Conservation (phyloP, 192 early-diverging fungal species). For the Podila horticola region DNA sequence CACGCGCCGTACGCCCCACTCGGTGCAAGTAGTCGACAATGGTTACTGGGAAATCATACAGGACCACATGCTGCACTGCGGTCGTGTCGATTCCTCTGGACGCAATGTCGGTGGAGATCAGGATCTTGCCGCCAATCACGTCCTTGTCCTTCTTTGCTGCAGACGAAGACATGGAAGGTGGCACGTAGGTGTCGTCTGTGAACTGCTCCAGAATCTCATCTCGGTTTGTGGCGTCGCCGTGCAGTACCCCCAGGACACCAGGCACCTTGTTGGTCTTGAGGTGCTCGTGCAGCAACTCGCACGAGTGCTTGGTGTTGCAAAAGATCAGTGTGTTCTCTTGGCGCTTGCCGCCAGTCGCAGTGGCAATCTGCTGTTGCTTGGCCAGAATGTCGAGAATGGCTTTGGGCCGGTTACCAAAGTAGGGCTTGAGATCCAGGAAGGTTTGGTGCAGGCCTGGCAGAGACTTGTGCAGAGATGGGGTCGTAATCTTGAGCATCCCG, state of each 20-base stretch:
- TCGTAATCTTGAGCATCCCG: constrained; percentile 75
- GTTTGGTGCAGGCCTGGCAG: constrained; percentile 80
- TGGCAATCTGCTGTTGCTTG: constrained; percentile 47
- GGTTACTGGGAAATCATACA: constrained; percentile 92
- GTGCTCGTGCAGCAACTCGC: constrained; percentile 64
- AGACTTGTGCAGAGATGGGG: constrained; percentile 82
- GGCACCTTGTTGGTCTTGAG: constrained; percentile 64
- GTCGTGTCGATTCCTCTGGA: constrained; percentile 92
- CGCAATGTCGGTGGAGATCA: constrained; percentile 92
- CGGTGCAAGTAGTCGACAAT: constrained; percentile 95
- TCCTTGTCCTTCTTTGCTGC: constrained; percentile 11
- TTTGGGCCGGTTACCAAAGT: constrained; percentile 73
- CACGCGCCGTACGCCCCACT: constrained; percentile 89
- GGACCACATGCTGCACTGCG: constrained; percentile 86
- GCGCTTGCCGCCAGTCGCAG: constrained; percentile 22
- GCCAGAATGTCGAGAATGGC: constrained; percentile 79
- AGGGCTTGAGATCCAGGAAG: constrained; percentile 80
- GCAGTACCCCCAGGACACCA: constrained; percentile 56
- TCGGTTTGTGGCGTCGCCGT: constrained; percentile 52
- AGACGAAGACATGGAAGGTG: constrained; percentile 7
- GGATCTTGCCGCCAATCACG: constrained; percentile 58
- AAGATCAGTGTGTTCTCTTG: constrained; percentile 85
- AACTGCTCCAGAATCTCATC: constrained; percentile 57
- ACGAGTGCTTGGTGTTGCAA: constrained; percentile 80
- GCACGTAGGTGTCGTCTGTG: constrained; percentile 23